phyloP scores from a whole-genome alignment of 2,329 filamentous ascomycete genomes.

The Penicillium capsulatum region DNA sequence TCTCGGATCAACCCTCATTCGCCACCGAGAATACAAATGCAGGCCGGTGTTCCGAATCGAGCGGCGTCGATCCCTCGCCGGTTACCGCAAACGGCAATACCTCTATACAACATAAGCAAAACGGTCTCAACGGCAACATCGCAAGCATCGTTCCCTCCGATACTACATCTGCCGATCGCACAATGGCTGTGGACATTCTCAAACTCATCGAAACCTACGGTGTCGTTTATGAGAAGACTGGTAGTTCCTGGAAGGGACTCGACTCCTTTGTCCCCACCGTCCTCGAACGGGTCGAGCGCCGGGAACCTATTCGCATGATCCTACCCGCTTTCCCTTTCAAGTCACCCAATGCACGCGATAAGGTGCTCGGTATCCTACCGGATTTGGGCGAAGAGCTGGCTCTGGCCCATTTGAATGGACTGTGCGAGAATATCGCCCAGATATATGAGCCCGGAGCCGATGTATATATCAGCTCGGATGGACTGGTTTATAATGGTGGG shows the following conservation, averaged over 20 bases:
- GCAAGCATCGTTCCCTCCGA: neutral
- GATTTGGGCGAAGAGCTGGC: conserved; percentile 45
- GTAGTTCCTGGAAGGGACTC: conserved; percentile 25
- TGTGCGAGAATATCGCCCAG: conserved; percentile 39
- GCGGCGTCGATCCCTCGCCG: conserved; percentile 4
- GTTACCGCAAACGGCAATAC: conserved; percentile 17
- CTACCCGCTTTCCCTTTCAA: conserved; percentile 32
- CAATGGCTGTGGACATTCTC: conserved; percentile 18
- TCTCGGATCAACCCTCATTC: conserved; percentile 1
- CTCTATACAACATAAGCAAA: conserved; percentile 6
- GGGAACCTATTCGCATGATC: conserved; percentile 29
- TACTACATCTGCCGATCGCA: conserved; percentile 1
- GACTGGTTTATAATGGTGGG: conserved; percentile 39
- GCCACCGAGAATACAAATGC: conserved; percentile 1
- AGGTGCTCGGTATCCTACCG: conserved; percentile 36
- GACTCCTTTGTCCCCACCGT: conserved; percentile 25
- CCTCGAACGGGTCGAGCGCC: conserved; percentile 15
- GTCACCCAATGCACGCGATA: conserved; percentile 28
- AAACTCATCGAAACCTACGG: conserved; percentile 26
- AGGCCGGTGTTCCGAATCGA: conserved; percentile 6
- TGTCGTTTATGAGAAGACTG: conserved; percentile 24
- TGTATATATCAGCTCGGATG: conserved; percentile 44
- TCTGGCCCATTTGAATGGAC: conserved; percentile 37
- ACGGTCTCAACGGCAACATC: conserved; percentile 3
- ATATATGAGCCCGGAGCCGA: conserved; percentile 41